Evolutionary conservation across 495 filamentous ascomycete species (phyloP).

Genomic region (Podospora pseudopauciseta): DNA sequence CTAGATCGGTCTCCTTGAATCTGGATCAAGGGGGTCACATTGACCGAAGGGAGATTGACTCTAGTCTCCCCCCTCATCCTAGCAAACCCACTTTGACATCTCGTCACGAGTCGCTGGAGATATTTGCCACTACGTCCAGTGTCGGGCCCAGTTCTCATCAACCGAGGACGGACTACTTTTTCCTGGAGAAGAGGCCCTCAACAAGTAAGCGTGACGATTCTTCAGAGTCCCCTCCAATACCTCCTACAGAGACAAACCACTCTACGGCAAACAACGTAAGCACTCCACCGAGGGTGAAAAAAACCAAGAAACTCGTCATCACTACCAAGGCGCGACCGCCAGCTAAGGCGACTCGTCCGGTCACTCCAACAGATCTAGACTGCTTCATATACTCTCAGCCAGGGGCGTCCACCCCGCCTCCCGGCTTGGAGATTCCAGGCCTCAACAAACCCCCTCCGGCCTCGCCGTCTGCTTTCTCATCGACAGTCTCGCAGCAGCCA

Average conservation of each 20-base stretch:
- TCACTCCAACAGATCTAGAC: conserved; percentile 11
- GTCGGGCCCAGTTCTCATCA: background rate
- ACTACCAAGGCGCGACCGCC: background rate
- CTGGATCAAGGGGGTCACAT: background rate
- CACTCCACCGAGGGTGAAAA: background rate
- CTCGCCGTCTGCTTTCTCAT: background rate
- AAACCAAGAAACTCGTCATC: background rate
- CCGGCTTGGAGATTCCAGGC: background rate
- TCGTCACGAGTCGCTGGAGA: background rate
- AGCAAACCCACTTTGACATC: background rate
- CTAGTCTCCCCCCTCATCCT: background rate
- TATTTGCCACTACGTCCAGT: background rate
- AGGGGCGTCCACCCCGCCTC: conserved; percentile 16
- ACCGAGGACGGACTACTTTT: background rate
- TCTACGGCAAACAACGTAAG: background rate
- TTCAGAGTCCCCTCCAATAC: background rate
- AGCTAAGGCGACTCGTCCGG: background rate
- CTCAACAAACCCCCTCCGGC: background rate
- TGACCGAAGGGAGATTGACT: background rate
- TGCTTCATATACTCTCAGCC: conserved; percentile 20
- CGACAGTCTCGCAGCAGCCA: background rate
- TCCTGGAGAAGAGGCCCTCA: background rate
- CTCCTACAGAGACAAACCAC: background rate
- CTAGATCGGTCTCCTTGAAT: background rate
- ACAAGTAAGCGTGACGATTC: background rate